Conservation (phyloP, 208 protist genomes). For the Trypanosoma cruzi region DNA sequence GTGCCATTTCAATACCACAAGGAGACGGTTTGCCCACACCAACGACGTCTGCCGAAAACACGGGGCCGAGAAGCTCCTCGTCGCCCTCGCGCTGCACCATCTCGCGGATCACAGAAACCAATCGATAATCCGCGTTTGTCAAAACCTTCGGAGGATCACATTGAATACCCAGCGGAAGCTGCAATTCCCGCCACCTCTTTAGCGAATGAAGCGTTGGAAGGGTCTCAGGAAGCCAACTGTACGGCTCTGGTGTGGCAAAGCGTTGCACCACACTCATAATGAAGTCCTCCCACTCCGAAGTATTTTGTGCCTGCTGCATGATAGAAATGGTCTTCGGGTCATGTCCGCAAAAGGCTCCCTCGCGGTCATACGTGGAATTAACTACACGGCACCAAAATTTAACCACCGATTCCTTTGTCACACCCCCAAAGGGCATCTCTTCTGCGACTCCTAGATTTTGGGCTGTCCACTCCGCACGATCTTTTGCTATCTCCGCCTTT, state of each 20-base stretch:
- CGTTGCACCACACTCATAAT: slow-evolving; percentile 7
- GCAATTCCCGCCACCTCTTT: slow-evolving; percentile 32
- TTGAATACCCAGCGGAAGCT: slow-evolving; percentile 1
- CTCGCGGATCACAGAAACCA: not conserved
- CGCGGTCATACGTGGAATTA: slow-evolving; percentile 4
- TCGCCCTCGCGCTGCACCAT: slow-evolving; percentile 20
- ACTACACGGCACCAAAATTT: slow-evolving; percentile 59
- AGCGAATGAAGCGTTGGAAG: slow-evolving; percentile 45
- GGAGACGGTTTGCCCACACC: slow-evolving; percentile 71
- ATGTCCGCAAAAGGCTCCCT: slow-evolving; percentile 14
- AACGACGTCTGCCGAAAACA: slow-evolving; percentile 44
- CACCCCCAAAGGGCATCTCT: slow-evolving; percentile 66
- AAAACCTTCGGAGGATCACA: slow-evolving; percentile 18
- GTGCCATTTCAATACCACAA: slow-evolving; percentile 36
- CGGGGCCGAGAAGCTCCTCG: slow-evolving; percentile 20
- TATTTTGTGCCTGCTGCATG: slow-evolving; percentile 4
- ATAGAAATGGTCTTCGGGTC: slow-evolving; percentile 8
- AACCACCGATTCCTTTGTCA: slow-evolving; percentile 22
- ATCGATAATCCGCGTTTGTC: slow-evolving; percentile 21
- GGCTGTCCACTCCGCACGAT: slow-evolving; percentile 16
- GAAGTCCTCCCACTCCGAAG: slow-evolving; percentile 14
- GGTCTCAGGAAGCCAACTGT: slow-evolving; percentile 56
- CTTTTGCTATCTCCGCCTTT: slow-evolving; percentile 14
- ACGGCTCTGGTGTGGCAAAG: slow-evolving; percentile 48
- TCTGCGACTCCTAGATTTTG: slow-evolving; percentile 30